Base-by-base conservation (phyloP, 2,329 filamentous ascomycete species). In the Emmonsia crescens region DNA sequence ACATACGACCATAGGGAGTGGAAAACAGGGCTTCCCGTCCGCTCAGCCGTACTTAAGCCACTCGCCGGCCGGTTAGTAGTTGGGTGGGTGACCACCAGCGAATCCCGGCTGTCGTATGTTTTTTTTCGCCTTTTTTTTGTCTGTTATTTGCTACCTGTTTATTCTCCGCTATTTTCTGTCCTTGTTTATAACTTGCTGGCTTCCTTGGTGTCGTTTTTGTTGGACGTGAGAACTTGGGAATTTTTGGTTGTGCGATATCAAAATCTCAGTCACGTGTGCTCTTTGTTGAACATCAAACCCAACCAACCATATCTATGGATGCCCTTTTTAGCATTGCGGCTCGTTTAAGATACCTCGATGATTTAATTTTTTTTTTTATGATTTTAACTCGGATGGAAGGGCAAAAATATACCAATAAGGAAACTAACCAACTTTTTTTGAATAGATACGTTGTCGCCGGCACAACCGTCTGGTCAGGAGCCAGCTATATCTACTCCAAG, bases 381-480 rank as follows among this genome's bases (percentile, higher is more conserved):
- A 31, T 31, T 6, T 31, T 6, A 19, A 5, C n/a, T 44, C 3
- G 42, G 42, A 9, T 21, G 19, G n/a, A 44, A 44, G 19, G 9
- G n/a, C n/a, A 33, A 33, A n/a, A 31, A 3, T 46, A 29, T 10
- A 51, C 16, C 48, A 1, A 2, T 29, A 38, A 38, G 6, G 21
- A 27, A 29, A 51, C 46, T 60, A 52, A 52, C 48, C 14, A 14
- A 3, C 16, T 16, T 9, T 44, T 14, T 56, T 55, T 19, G 3
- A 48, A 29, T 67, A 93, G 89, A 71, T 93, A 89, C 68, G 75
- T 95, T 16, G 93, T 99, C 2, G 92, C 91, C 0, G 83, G 82
- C 0, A 99, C 94, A 3, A 99, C 94, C 0, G 76, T 96, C 5
- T 97, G 92, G 89, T 96, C 91, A 65, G 94, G 94, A 8, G 80